Percentiles rank a stretch among this genome's conserved stretches.
Conservation (phyloP, 2,329 filamentous ascomycete genomes). For the Hirsutella rhossiliensis region DNA sequence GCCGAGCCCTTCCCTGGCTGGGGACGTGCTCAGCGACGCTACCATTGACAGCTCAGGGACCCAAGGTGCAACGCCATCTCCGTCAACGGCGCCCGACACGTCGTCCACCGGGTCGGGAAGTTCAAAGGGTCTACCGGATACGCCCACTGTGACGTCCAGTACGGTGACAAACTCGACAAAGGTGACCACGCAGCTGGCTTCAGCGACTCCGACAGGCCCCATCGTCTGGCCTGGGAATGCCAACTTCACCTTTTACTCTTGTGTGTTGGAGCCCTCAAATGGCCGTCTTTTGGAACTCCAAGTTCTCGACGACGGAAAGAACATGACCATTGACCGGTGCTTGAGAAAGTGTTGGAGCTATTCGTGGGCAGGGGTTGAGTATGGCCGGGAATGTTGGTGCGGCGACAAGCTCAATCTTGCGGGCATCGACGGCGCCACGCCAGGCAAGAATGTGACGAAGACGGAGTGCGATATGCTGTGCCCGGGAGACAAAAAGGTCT, state of each 20-base stretch:
- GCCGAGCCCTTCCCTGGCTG: neutral
- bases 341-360: constrained; percentile 20
- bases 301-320: constrained; percentile 14
- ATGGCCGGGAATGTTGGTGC: constrained; percentile 26
- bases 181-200: constrained; percentile 6
- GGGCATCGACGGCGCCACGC: constrained; percentile 9
- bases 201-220: constrained; percentile 12
- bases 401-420: constrained; percentile 17
- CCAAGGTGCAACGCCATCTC: too few relatives aligned
- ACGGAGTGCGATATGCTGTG: constrained; percentile 20
- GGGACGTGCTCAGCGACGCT: neutral
- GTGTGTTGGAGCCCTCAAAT: constrained; percentile 18
- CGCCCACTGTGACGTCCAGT: neutral
- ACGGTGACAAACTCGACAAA: neutral
- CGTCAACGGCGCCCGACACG: too few relatives aligned
- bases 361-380: constrained; percentile 23
- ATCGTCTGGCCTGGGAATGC: constrained; percentile 19
- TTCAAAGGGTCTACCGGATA: too few relatives aligned
- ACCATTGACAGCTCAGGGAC: too few relatives aligned
- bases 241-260: constrained; percentile 25
- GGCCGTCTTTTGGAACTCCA: constrained; percentile 19
- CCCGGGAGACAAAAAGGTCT: constrained; percentile 18
- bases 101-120: too few relatives aligned
- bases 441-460: constrained; percentile 17
- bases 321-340: constrained; percentile 22